phyloP scores from a whole-genome alignment of 108 stramenopile species.

The Heterococcus sp. region DNA sequence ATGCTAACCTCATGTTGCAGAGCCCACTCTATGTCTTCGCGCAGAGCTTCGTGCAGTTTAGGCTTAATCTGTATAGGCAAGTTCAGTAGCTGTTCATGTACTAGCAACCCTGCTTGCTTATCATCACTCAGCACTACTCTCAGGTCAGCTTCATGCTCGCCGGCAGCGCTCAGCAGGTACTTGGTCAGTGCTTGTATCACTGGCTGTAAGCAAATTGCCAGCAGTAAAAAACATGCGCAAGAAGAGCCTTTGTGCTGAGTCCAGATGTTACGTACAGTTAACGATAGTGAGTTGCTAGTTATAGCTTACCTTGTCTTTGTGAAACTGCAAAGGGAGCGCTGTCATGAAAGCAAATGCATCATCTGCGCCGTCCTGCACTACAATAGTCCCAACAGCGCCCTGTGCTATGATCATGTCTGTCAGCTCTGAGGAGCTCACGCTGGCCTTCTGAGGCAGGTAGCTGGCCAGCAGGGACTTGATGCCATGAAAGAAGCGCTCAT shows the following conservation, averaged over 20 bases:
- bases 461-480: constrained; percentile 17
- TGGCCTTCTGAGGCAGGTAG: constrained; percentile 19
- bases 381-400: constrained; percentile 33
- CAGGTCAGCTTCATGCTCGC: no score
- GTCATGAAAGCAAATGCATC: no score
- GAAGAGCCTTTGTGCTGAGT: no score
- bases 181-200: constrained; percentile 17
- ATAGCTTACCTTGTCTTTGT: no score
- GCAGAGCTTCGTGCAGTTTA: constrained; percentile 33
- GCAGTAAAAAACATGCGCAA: no score
- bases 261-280: no score
- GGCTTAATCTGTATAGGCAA: constrained; percentile 38
- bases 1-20: constrained; percentile 23
- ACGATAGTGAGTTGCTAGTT: no score
- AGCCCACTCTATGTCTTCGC: constrained; percentile 43
- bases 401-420: constrained; percentile 21
- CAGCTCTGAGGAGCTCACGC: constrained; percentile 6
- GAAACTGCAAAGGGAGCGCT: no score
- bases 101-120: constrained; percentile 19
- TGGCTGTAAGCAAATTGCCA: no score
- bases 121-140: not conserved
- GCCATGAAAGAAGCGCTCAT: constrained; percentile 39
- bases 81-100: constrained; percentile 34
- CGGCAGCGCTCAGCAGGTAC: constrained; percentile 17
- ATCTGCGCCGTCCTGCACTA: constrained; percentile 18